These are phyloP conservation scores for Boletus edulis DNA, from an alignment of 768 basidiomycete genomes.

Conservation along the genomic window DNA sequence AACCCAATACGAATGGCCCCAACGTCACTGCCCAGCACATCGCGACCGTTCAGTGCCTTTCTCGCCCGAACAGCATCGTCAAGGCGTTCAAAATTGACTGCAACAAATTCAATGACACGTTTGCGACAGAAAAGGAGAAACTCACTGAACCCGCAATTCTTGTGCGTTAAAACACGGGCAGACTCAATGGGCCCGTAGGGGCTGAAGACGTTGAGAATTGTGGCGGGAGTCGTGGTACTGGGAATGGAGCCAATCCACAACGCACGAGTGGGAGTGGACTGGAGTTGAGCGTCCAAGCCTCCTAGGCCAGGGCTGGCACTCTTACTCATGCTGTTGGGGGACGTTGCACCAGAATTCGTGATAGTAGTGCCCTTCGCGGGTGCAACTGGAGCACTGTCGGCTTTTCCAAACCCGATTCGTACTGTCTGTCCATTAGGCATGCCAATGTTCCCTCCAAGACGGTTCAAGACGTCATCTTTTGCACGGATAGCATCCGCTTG, in stretches of 20 bases:
- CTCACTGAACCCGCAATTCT: conserved; percentile 91
- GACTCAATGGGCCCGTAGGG: conserved; percentile 98
- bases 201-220: conserved; percentile 93
- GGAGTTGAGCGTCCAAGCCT: conserved; percentile 81
- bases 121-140: conserved; percentile 15
- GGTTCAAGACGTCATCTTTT: conserved; percentile 95
- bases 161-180: conserved; percentile 93
- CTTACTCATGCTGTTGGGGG: conserved; percentile 54
- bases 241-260: conserved; percentile 99
- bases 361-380: conserved; percentile 73
- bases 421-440: conserved; percentile 96
- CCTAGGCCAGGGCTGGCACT: conserved; percentile 53
- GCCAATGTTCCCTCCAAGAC: conserved; percentile 90
- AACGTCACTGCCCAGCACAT: conserved; percentile 94
- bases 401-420: conserved; percentile 97
- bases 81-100: conserved; percentile 95
- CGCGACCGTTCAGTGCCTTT: conserved; percentile 93
- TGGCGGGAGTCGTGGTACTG: conserved; percentile 90
- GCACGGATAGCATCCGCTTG: conserved; percentile 95
- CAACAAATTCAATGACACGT: conserved; percentile 5
- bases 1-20: conserved; percentile 97
- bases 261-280: conserved; percentile 90
- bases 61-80: conserved; percentile 96
- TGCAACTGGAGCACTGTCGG: conserved; percentile 91
- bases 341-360: conserved; percentile 61